Percentiles rank a stretch among this genome's conserved stretches.
phyloP scores from a whole-genome alignment of 148 eudicot genomes.

The Chenopodium suecicum region DNA sequence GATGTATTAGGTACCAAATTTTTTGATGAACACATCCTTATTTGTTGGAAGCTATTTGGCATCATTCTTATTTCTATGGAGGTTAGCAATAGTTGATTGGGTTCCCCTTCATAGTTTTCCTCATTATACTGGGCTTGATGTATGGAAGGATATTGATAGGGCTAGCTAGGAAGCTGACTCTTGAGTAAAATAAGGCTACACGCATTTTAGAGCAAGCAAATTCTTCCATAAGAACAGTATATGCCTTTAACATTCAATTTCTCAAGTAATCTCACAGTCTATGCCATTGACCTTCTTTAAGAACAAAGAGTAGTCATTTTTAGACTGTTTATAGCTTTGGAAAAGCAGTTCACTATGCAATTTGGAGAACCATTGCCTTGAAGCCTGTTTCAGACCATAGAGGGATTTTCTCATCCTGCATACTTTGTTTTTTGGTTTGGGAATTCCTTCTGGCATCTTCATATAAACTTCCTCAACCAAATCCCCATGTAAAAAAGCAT shows the following conservation, averaged over 20 bases:
- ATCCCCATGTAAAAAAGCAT: neutral
- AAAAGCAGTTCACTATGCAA: too few species aligned
- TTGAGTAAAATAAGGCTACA: conserved; percentile 56
- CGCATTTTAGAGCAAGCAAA: conserved; percentile 68
- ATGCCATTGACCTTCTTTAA: neutral
- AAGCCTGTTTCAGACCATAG: neutral
- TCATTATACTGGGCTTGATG: conserved; percentile 68
- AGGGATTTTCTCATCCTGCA: neutral
- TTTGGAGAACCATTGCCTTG: neutral
- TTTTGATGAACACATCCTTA: conserved; percentile 64
- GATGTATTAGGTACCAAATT: conserved; percentile 53
- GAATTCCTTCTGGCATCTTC: neutral
- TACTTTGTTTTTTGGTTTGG: neutral
- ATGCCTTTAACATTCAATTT: conserved; percentile 36
- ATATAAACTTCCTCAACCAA: neutral
- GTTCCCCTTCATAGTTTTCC: conserved; percentile 53
- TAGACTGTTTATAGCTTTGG: neutral
- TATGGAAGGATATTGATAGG: conserved; percentile 68
- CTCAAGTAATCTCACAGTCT: conserved; percentile 7
- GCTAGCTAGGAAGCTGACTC: conserved; percentile 52
- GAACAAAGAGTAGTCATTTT: neutral
- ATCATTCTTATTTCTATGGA: conserved; percentile 64
- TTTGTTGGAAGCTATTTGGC: conserved; percentile 60
- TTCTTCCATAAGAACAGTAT: conserved; percentile 76
- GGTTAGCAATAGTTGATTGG: conserved; percentile 57